phyloP scores from a whole-genome alignment of 2,329 filamentous ascomycete species.

The Fusarium tupiense region DNA sequence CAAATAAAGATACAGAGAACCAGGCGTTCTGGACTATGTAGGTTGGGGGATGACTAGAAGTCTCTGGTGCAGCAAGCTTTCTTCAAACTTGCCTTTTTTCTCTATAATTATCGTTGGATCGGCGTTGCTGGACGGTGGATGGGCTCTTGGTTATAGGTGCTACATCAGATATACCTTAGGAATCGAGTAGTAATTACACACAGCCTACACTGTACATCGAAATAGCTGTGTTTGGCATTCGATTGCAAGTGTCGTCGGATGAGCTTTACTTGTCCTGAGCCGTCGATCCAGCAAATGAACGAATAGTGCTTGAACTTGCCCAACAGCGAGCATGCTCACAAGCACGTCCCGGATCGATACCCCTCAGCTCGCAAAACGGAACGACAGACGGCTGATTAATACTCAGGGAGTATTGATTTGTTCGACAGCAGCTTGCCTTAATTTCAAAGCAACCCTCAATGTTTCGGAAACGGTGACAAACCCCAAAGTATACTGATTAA shows the following conservation, averaged over 20 bases:
- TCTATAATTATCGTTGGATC: neutral
- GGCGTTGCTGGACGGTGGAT: constrained; percentile 19
- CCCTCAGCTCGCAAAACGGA: neutral
- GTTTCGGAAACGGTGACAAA: neutral
- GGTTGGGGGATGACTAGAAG: constrained; percentile 14
- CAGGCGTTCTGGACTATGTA: constrained; percentile 27
- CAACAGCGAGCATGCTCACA: neutral
- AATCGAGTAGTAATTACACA: constrained; percentile 10
- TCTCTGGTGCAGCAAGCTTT: constrained; percentile 8
- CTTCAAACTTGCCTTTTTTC: neutral
- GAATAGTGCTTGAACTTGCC: neutral
- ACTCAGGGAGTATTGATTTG: neutral
- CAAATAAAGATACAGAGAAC: constrained; percentile 3
- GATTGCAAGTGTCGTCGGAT: neutral
- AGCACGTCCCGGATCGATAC: neutral
- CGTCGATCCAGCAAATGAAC: neutral
- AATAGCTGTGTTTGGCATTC: neutral
- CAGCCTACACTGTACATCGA: neutral
- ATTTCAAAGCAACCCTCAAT: neutral
- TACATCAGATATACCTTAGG: constrained; percentile 17
- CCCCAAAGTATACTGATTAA: neutral
- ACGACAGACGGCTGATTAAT: neutral
- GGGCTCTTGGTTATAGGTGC: neutral
- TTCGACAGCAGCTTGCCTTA: neutral
- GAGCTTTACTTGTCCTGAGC: neutral